These are phyloP conservation scores for Myrica gale DNA, from an alignment of 306 rosid species.

Conservation along the genomic window DNA sequence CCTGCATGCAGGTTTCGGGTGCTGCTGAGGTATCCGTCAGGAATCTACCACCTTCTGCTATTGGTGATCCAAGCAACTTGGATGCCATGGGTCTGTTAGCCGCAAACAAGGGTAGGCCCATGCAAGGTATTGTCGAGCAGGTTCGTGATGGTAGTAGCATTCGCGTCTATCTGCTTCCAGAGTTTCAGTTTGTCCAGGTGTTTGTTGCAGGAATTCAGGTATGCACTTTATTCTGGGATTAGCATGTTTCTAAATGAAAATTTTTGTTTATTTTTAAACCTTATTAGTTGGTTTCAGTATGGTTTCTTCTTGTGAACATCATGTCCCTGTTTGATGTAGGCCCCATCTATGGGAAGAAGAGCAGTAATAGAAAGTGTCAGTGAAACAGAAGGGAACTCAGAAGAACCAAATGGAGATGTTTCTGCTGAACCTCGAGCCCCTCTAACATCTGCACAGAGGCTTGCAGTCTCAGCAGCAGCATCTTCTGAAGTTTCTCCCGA, in stretches of 20 bases:
- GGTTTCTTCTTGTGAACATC: neutral
- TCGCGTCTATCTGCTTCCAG: constrained; percentile 80
- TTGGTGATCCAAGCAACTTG: constrained; percentile 81
- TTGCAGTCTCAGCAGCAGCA: constrained; percentile 63
- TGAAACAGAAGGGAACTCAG: constrained; percentile 53
- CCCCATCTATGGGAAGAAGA: constrained; percentile 97
- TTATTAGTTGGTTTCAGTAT: neutral
- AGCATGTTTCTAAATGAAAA: neutral
- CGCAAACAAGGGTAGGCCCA: constrained; percentile 75
- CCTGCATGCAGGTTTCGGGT: constrained; percentile 64
- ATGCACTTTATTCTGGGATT: constrained; percentile 13
- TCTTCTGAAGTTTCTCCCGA: constrained; percentile 60
- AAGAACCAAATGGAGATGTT: constrained; percentile 64
- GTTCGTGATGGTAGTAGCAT: constrained; percentile 93
- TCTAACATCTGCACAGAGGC: constrained; percentile 92
- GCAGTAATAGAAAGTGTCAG: constrained; percentile 50
- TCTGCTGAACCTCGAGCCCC: constrained; percentile 69
- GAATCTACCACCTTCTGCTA: constrained; percentile 80
- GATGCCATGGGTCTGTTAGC: constrained; percentile 76
- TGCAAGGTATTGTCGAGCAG: constrained; percentile 90
- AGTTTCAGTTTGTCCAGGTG: constrained; percentile 94
- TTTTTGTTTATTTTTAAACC: constrained; percentile 6
- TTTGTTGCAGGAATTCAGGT: constrained; percentile 94
- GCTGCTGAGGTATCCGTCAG: constrained; percentile 75
- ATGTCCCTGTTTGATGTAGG: constrained; percentile 36